Evolutionary conservation across 768 basidiomycete species (phyloP).

Genomic region (Mycena belliarum): DNA sequence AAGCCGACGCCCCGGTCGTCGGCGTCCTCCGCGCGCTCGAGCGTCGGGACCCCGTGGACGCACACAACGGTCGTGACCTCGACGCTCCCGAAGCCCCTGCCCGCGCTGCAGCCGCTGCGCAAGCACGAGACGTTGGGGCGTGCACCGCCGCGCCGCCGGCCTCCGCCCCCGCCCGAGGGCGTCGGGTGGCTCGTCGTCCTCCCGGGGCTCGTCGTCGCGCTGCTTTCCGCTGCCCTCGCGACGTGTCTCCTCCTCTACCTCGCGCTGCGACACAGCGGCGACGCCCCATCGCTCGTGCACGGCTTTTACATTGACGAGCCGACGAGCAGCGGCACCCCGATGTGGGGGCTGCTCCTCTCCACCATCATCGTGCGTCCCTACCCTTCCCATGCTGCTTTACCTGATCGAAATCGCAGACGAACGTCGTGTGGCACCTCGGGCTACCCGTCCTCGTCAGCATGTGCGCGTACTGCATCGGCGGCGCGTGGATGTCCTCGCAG

Average conservation of each 20-base stretch:
- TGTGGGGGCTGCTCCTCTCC: conserved; percentile 10
- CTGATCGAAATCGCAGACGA: conserved; percentile 1
- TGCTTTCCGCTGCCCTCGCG: conserved; percentile 14
- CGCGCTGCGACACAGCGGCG: not conserved
- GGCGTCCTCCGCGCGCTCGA: not conserved
- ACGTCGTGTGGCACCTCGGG: conserved; percentile 9
- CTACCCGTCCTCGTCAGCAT: conserved; percentile 18
- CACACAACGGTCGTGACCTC: conserved; percentile 4
- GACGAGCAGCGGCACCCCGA: not conserved
- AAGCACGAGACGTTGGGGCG: conserved; percentile 16
- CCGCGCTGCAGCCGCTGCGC: conserved; percentile 19
- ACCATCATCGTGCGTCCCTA: conserved; percentile 17
- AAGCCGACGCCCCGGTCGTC: conserved; percentile 8
- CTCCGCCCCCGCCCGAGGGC: not conserved
- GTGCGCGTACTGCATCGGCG: conserved; percentile 15
- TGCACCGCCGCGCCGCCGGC: not conserved
- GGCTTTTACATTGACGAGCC: conserved; percentile 19
- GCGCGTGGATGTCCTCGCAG: conserved; percentile 17
- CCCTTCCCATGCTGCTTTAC: too few relatives aligned
- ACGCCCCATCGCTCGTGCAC: not conserved
- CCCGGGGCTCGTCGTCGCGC: conserved; percentile 11
- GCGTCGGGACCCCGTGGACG: conserved; percentile 9
- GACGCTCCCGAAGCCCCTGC: conserved; percentile 4
- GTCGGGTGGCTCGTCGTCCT: conserved; percentile 17
- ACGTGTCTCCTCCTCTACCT: conserved; percentile 8